Conservation (phyloP, 169 alveolate species). For the Eimeria acervulina region DNA sequence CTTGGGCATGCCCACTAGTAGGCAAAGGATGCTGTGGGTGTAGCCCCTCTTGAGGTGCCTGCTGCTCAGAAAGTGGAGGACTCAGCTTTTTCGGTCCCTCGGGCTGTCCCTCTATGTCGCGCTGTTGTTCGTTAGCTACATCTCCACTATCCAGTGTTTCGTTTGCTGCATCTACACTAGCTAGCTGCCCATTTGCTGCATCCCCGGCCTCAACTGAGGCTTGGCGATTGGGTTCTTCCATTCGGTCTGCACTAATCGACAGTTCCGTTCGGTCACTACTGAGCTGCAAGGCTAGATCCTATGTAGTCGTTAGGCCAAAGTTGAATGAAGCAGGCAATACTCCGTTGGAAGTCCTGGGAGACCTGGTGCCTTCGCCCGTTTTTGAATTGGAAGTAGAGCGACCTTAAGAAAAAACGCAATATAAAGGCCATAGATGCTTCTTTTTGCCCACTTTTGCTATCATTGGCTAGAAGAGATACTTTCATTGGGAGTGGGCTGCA, state of each 20-base stretch:
- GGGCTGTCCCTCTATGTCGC: slow-evolving; percentile 42
- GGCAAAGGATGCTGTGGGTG: slow-evolving; percentile 63
- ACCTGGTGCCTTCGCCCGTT: slow-evolving; percentile 12
- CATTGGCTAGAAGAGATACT: not conserved
- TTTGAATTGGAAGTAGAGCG: not conserved
- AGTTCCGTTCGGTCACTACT: not conserved
- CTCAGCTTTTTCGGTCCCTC: slow-evolving; percentile 50
- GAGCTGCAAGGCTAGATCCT: not conserved
- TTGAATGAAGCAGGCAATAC: not conserved
- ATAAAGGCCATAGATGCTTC: not conserved
- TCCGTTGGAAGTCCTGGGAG: not conserved
- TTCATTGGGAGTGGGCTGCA: slow-evolving; percentile 11
- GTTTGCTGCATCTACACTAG: not conserved
- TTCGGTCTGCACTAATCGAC: not conserved
- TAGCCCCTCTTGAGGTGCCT: slow-evolving; percentile 14
- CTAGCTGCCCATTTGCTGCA: slow-evolving; percentile 8
- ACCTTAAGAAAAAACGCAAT: not conserved
- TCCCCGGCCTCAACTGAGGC: slow-evolving; percentile 39
- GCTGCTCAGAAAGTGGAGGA: slow-evolving; percentile 16
- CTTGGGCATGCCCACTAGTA: not conserved
- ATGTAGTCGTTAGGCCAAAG: not conserved
- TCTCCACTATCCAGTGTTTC: not conserved
- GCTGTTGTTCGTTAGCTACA: not conserved
- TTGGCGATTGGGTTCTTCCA: slow-evolving; percentile 42
- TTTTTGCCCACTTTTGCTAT: not conserved